phyloP scores from a whole-genome alignment of 2,329 filamentous ascomycete species.

The Verticillium isaacii region DNA sequence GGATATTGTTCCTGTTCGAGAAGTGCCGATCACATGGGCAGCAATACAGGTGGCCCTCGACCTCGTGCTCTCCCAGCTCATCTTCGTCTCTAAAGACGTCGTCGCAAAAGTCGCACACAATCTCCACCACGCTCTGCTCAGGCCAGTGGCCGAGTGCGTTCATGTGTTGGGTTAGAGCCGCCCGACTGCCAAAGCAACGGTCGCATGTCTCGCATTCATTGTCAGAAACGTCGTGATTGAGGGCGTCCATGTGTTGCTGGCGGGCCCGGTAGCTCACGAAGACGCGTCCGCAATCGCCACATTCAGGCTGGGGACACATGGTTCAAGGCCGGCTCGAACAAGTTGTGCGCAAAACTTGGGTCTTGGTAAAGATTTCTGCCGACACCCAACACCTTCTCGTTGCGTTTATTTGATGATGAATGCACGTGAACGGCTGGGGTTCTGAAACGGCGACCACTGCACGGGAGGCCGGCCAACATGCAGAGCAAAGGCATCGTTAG shows the following conservation, averaged over 20 bases:
- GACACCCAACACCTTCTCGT: too few relatives aligned
- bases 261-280: background rate
- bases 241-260: constrained; percentile 3
- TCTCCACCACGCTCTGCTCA: background rate
- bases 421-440: too few relatives aligned
- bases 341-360: background rate
- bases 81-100: background rate
- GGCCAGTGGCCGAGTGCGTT: background rate
- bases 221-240: background rate
- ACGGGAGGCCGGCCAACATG: too few relatives aligned
- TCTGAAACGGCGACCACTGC: too few relatives aligned
- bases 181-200: background rate
- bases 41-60: constrained; percentile 3
- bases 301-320: background rate
- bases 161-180: background rate
- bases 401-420: too few relatives aligned
- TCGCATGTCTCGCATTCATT: constrained; percentile 2
- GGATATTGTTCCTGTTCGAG: background rate
- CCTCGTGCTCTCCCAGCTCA: constrained; percentile 1
- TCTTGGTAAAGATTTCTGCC: background rate
- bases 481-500: too few relatives aligned
- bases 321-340: background rate
- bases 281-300: background rate
- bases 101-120: background rate
- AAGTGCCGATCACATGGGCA: background rate